Conservation (phyloP, 1,139 yeast genomes). For the Yamadazyma dushanensis region DNA sequence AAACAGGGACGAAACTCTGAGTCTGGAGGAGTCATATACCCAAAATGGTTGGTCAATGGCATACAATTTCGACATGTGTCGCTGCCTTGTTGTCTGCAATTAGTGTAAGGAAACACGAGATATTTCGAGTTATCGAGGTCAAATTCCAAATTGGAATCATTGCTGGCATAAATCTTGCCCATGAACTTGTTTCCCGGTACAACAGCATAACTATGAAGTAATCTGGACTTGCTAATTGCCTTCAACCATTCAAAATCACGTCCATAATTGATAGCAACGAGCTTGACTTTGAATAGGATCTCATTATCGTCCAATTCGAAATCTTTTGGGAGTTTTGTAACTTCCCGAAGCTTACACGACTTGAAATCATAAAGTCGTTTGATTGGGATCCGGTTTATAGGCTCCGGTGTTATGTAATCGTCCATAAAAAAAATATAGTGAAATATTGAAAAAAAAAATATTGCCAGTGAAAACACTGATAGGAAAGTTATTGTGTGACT, state of each 20-base stretch:
- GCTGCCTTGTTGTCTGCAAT: constrained; percentile 28
- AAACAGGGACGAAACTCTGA: constrained; percentile 21
- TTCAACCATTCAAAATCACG: constrained; percentile 15
- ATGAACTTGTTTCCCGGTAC: constrained; percentile 37
- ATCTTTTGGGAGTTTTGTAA: constrained; percentile 32
- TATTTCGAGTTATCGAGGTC: constrained; percentile 22
- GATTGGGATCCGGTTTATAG: constrained; percentile 21
- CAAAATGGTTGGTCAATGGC: constrained; percentile 5
- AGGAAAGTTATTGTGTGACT: too few species aligned
- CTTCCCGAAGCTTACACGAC: constrained; percentile 22
- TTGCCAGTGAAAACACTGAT: too few species aligned
- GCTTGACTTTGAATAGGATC: constrained; percentile 29
- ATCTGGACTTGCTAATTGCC: not conserved
- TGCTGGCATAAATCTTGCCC: constrained; percentile 24
- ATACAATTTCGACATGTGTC: constrained; percentile 26
- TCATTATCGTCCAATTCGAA: constrained; percentile 23
- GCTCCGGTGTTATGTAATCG: constrained; percentile 11
- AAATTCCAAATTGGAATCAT: constrained; percentile 13
- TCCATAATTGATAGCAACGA: constrained; percentile 27
- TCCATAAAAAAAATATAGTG: too few species aligned
- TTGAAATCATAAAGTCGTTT: constrained; percentile 30
- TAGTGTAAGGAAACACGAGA: constrained; percentile 38
- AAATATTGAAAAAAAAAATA: too few species aligned
- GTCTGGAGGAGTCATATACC: constrained; percentile 3
- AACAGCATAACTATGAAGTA: constrained; percentile 10